Conservation (phyloP, 257 asterid species). For the Nemophila menziesii region DNA sequence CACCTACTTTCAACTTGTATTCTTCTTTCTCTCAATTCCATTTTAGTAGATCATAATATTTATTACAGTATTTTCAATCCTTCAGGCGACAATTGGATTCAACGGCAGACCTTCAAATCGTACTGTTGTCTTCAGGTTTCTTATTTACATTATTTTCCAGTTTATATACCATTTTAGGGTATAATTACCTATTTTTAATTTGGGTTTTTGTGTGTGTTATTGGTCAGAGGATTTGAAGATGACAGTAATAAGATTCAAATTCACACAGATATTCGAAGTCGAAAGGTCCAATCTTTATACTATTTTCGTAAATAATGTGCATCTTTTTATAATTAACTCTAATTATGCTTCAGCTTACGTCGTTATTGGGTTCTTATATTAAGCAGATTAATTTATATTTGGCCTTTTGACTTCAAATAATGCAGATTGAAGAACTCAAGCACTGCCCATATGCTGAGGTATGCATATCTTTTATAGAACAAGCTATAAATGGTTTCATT, state of each 20-base stretch:
- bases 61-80: not conserved
- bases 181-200: not conserved
- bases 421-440: conserved; percentile 79
- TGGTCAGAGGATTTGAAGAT: conserved; percentile 67
- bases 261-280: conserved; percentile 71
- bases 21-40: not conserved
- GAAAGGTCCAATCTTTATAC: conserved; percentile 40
- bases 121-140: conserved; percentile 90
- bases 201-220: not conserved
- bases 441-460: conserved; percentile 85
- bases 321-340: not conserved
- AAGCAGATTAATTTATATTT: not conserved
- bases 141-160: not conserved
- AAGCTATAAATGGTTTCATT: no score
- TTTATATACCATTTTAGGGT: not conserved
- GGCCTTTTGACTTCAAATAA: conserved; percentile 4
- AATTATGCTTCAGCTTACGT: conserved; percentile 1
- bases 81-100: conserved; percentile 69
- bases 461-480: not conserved
- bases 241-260: conserved; percentile 60
- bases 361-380: not conserved
- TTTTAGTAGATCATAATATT: not conserved
- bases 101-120: conserved; percentile 74
- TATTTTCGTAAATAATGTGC: not conserved
- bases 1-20: conserved; percentile 72